Percentiles rank a stretch among this genome's conserved stretches.
Conservation (phyloP, 2,329 filamentous ascomycete genomes). For the Ceratocystis harringtonii region DNA sequence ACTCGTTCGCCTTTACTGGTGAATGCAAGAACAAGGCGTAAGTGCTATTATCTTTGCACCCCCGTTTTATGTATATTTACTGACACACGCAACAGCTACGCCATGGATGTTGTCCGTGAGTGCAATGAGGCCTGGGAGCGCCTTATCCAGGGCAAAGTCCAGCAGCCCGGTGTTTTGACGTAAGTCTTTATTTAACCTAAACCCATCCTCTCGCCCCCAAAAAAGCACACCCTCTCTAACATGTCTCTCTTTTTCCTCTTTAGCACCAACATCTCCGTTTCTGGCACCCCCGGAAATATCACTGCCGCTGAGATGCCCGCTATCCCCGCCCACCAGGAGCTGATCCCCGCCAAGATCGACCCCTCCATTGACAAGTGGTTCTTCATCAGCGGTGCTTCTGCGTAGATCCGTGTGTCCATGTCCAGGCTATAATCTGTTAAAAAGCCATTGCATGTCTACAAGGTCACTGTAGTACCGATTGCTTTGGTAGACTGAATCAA, state of each 20-base stretch:
- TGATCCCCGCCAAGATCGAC: conserved; percentile 78
- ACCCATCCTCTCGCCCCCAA: not conserved
- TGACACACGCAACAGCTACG: conserved; percentile 44
- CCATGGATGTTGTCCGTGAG: conserved; percentile 88
- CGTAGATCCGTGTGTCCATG: conserved; percentile 33
- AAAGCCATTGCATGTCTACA: conserved; percentile 20
- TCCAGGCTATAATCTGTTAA: conserved; percentile 18
- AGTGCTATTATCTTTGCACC: conserved; percentile 31
- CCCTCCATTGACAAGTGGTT: conserved; percentile 99
- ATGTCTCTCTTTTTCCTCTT: not conserved
- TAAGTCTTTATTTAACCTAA: conserved; percentile 35
- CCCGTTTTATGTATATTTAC: conserved; percentile 9
- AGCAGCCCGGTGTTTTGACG: conserved; percentile 63
- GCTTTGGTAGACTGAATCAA: not conserved
- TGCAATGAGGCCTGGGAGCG: conserved; percentile 95
- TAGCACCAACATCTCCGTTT: conserved; percentile 67
- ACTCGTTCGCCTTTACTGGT: conserved; percentile 99
- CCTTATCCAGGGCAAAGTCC: conserved; percentile 79
- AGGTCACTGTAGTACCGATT: conserved; percentile 19
- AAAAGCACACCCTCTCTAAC: conserved; percentile 22
- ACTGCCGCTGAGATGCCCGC: conserved; percentile 54
- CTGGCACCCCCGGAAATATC: conserved; percentile 58
- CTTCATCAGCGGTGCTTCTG: conserved; percentile 96
- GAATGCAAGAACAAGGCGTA: conserved; percentile 98
- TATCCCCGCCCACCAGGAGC: conserved; percentile 66